Conservation (phyloP, 2,329 filamentous ascomycete species). For the Alternaria gaisen region DNA sequence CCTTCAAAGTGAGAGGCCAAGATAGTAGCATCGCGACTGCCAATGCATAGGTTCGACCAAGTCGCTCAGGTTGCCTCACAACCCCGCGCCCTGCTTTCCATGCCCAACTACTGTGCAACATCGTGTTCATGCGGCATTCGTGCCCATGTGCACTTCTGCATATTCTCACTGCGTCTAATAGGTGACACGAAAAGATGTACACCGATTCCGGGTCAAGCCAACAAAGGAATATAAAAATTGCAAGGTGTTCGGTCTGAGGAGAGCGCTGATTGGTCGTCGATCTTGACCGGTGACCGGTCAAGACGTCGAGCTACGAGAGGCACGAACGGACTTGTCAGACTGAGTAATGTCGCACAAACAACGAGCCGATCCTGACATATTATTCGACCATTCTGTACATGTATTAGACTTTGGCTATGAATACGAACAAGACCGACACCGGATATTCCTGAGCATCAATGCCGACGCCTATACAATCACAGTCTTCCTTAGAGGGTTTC, state of each 20-base stretch:
- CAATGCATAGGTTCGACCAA: neutral
- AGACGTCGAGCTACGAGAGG: neutral
- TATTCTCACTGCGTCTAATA: constrained; percentile 7
- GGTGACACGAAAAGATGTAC: constrained; percentile 12
- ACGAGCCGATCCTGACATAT: neutral
- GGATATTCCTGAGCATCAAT: neutral
- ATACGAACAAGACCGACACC: neutral
- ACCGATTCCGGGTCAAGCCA: constrained; percentile 15
- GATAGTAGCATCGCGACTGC: neutral
- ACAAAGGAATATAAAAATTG: constrained; percentile 11
- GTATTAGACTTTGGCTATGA: neutral
- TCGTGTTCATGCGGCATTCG: constrained; percentile 6
- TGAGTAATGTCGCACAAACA: constrained; percentile 4
- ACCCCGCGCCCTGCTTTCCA: constrained; percentile 15
- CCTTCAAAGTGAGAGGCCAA: neutral
- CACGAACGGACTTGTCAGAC: neutral
- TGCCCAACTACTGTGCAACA: constrained; percentile 9
- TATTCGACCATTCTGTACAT: neutral
- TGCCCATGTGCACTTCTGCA: constrained; percentile 10
- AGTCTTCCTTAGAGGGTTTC: neutral
- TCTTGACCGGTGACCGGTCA: constrained; percentile 20
- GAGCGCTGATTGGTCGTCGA: constrained; percentile 19
- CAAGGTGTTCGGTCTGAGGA: constrained; percentile 10
- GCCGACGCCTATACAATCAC: neutral
- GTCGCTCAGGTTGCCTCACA: neutral